These are phyloP conservation scores for Linnemannia elongata DNA, from an alignment of 192 early-diverging fungal genomes.

Conservation along the genomic window DNA sequence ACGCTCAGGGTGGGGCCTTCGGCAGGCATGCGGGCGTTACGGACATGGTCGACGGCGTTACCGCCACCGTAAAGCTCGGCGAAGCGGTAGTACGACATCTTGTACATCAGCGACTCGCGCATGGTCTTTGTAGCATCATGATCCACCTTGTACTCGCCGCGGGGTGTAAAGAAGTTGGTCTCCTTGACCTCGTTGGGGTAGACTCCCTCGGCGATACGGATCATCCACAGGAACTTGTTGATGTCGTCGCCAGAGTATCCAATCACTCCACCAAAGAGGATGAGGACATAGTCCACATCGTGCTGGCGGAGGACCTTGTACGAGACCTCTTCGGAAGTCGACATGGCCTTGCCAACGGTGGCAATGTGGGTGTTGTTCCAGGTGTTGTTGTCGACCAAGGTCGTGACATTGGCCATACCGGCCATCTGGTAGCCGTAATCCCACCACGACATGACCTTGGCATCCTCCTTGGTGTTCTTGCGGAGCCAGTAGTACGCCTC, in stretches of 20 bases:
- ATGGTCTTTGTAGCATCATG: constrained; percentile 91
- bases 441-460: constrained; percentile 99
- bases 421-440: constrained; percentile 99
- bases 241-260: constrained; percentile 99
- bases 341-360: constrained; percentile 94
- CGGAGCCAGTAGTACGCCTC: constrained; percentile 99
- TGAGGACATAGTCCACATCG: constrained; percentile 98
- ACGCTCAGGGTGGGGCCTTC: constrained; percentile 85
- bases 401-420: constrained; percentile 97
- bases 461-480: constrained; percentile 93
- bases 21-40: constrained; percentile 78
- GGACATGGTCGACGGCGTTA: constrained; percentile 86
- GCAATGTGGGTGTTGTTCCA: constrained; percentile 99
- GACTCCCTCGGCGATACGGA: constrained; percentile 97
- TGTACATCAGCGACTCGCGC: constrained; percentile 96
- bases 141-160: constrained; percentile 95
- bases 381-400: constrained; percentile 99
- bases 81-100: constrained; percentile 97
- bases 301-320: constrained; percentile 92
- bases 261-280: constrained; percentile 96
- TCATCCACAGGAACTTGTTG: constrained; percentile 99
- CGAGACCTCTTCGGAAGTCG: constrained; percentile 90
- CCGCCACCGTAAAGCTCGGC: constrained; percentile 86
- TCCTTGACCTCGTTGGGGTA: constrained; percentile 97
- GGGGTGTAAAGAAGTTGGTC: constrained; percentile 85